phyloP scores from a whole-genome alignment of 225 moss, liverwort and hornwort species.

The Climacium dendroides region DNA sequence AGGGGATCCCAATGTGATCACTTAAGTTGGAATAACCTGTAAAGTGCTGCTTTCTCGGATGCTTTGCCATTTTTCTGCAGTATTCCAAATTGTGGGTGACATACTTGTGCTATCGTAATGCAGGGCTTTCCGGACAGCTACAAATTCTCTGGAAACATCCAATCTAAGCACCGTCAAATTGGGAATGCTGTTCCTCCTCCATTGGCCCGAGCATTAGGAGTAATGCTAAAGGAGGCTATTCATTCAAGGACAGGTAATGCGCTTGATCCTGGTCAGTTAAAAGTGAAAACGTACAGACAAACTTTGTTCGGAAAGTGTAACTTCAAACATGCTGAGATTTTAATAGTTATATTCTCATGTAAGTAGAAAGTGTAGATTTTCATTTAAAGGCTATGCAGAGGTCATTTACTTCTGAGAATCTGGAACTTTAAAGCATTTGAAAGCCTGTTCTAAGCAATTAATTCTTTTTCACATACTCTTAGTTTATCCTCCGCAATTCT shows the following conservation, averaged over 20 bases:
- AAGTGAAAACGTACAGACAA: background rate
- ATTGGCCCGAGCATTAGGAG: slow-evolving; percentile 70
- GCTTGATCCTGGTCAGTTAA: background rate
- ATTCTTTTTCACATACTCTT: background rate
- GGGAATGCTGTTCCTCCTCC: slow-evolving; percentile 99
- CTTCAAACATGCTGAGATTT: background rate
- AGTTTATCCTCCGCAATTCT: background rate
- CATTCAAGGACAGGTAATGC: background rate
- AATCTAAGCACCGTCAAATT: slow-evolving; percentile 89
- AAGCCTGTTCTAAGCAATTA: background rate
- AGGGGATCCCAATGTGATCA: background rate
- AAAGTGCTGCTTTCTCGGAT: background rate
- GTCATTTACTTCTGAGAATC: background rate
- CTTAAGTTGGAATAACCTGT: background rate
- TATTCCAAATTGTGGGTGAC: background rate
- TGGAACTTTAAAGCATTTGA: background rate
- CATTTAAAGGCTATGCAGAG: background rate
- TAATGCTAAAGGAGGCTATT: slow-evolving; percentile 59
- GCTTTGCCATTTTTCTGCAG: background rate
- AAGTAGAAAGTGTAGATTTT: background rate
- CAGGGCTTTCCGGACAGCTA: slow-evolving; percentile 91
- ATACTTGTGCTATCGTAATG: background rate
- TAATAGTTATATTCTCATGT: background rate
- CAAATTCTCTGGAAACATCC: slow-evolving; percentile 76
- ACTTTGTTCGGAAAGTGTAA: background rate